A percentile compares a stretch with the other conserved stretches of the same genome.
These are phyloP conservation scores for Aspergillus awamori DNA, from an alignment of 2,329 filamentous ascomycete genomes.

Conservation along the genomic window DNA sequence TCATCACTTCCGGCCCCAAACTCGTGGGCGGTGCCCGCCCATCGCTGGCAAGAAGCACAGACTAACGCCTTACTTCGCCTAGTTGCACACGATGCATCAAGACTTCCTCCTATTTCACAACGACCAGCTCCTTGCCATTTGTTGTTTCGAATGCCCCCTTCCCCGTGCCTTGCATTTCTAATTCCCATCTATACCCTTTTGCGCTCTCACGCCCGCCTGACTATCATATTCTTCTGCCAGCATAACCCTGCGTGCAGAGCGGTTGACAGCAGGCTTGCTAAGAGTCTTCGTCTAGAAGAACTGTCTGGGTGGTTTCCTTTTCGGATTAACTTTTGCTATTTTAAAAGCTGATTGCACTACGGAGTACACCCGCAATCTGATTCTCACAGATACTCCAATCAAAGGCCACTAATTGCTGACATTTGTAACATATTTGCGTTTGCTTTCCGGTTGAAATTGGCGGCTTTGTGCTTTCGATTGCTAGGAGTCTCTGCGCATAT, in stretches of 20 bases:
- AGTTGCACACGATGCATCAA: constrained; percentile 41
- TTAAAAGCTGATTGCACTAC: constrained; percentile 7
- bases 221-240: constrained; percentile 19
- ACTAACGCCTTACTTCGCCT: constrained; percentile 26
- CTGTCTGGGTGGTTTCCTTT: constrained; percentile 6
- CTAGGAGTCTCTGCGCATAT: background rate
- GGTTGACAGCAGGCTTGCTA: background rate
- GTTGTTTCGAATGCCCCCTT: constrained; percentile 21
- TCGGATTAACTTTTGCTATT: constrained; percentile 11
- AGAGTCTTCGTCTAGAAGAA: background rate
- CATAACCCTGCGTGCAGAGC: constrained; percentile 6
- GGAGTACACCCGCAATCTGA: constrained; percentile 12
- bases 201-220: constrained; percentile 1
- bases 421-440: constrained; percentile 22
- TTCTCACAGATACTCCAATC: background rate
- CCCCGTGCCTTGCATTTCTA: constrained; percentile 32
- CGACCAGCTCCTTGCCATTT: constrained; percentile 26
- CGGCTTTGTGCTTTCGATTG: constrained; percentile 16
- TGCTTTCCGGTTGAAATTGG: constrained; percentile 12
- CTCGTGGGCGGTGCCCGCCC: constrained; percentile 6
- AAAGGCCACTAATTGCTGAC: constrained; percentile 2
- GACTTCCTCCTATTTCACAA: constrained; percentile 25
- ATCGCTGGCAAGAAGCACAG: constrained; percentile 28
- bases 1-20: background rate
- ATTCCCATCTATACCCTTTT: constrained; percentile 13